These are phyloP conservation scores for Botrytis sinoallii DNA, from an alignment of 2,329 filamentous ascomycete genomes.

Conservation along the genomic window DNA sequence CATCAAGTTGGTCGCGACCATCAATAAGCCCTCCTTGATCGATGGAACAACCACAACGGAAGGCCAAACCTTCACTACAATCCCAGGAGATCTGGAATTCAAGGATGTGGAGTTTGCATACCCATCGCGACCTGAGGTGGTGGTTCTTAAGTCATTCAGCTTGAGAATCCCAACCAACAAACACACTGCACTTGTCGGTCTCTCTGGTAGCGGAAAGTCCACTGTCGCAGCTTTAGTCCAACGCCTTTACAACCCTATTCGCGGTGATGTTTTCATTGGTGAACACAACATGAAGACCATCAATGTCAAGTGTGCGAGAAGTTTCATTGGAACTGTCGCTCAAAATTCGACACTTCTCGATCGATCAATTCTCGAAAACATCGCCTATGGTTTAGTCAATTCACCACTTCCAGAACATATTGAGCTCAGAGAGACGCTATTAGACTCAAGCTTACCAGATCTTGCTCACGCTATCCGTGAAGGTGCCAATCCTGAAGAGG, in stretches of 20 bases:
- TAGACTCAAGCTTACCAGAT: constrained; percentile 9
- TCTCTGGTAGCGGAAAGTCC: constrained; percentile 57
- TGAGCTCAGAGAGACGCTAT: neutral
- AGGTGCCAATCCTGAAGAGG: neutral
- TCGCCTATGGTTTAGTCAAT: constrained; percentile 14
- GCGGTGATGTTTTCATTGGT: constrained; percentile 1
- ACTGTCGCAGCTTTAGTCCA: constrained; percentile 54
- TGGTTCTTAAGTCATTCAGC: constrained; percentile 34
- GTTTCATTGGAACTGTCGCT: constrained; percentile 9
- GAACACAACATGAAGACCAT: neutral
- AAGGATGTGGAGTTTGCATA: constrained; percentile 40
- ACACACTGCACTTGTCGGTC: constrained; percentile 54
- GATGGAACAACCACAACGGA: constrained; percentile 25
- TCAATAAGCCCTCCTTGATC: neutral
- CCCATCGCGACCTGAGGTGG: constrained; percentile 31
- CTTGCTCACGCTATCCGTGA: neutral
- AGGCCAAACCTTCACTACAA: constrained; percentile 16
- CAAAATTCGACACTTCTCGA: constrained; percentile 11
- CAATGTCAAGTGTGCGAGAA: constrained; percentile 7
- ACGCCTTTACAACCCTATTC: constrained; percentile 51
- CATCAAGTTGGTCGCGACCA: neutral
- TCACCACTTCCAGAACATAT: constrained; percentile 1
- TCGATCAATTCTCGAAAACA: constrained; percentile 12
- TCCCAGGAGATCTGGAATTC: constrained; percentile 7
- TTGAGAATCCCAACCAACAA: constrained; percentile 30